Evolutionary conservation across 352 stramenopile genomes (phyloP), one percentile per base, ranked within the genome.

Genomic region (Aphanomyces stellatus): DNA sequence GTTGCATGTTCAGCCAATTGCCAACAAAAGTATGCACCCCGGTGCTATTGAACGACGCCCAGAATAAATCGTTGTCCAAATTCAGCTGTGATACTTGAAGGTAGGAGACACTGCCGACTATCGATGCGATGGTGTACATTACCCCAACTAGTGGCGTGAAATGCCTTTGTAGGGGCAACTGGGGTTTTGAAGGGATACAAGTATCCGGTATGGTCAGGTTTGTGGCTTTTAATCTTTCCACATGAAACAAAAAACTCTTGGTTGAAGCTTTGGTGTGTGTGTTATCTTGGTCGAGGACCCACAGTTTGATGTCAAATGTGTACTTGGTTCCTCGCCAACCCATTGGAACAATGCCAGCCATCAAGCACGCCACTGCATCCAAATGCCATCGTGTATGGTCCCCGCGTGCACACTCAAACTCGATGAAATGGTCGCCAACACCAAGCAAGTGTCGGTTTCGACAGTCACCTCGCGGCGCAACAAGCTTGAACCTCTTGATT

Each of bases 1-100:
- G 33, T 30, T 65, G 57, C 34, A 53, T 19, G 57, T 65, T 65
- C 25, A 65, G 35, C 57, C 57, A 65, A 7, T 7, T 65, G 5
- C 15, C 57, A 15, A 65, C 17, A 33, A 53, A 65, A 8, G n/a
- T 19, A 30, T 65, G 57, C 11, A 19, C 30, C 1, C 57, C 57
- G 11, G 57, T 53, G 41, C 24, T 17, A 30, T 65, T 65, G 17
- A 65, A 65, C 3, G 4, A 34, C 7, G 57, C 34, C 57, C 57
- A 65, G 19, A 28, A 65, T 19, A 53, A 51, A 30, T 65, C 57
- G 43, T 65, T 65, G 40, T 13, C 33, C 17, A 65, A 28, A 25
- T 65, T 53, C 2, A 53, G 19, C 53, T 65, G 19, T 19, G 25
- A 34, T 27, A 65, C 57, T 53, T 46, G 34, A 15, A 65, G 53